Evolutionary conservation across 106 monocot species (phyloP).

Genomic region (Iris macrosiphon): DNA sequence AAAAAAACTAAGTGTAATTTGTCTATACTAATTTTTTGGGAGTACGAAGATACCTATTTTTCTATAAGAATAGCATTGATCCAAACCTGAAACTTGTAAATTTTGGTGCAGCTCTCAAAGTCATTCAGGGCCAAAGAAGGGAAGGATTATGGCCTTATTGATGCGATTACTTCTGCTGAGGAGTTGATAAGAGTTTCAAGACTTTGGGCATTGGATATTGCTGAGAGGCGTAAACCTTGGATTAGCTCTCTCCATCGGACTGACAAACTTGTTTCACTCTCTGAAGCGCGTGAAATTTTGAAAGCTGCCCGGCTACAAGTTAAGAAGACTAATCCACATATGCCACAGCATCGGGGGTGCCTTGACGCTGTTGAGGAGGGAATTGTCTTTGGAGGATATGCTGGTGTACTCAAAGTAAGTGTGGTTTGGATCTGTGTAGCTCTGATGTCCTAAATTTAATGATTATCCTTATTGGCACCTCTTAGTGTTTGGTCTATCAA

Average conservation of each 20-base stretch:
- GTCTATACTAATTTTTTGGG: too few relatives aligned
- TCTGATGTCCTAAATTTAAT: too few relatives aligned
- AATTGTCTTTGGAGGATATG: conserved; percentile 78
- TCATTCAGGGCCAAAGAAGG: conserved; percentile 74
- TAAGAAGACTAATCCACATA: conserved; percentile 61
- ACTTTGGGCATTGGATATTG: conserved; percentile 86
- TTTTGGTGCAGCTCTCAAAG: conserved; percentile 70
- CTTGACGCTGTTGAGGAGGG: conserved; percentile 92
- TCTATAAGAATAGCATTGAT: too few relatives aligned
- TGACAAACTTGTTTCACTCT: conserved; percentile 78
- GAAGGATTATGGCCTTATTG: conserved; percentile 72
- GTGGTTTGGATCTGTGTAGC: not conserved
- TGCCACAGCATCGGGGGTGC: conserved; percentile 79
- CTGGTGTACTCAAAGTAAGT: conserved; percentile 84
- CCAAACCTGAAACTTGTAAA: too few relatives aligned
- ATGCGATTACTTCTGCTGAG: conserved; percentile 47
- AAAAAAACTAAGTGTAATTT: too few relatives aligned
- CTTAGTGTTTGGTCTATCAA: too few relatives aligned
- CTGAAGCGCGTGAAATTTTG: conserved; percentile 66
- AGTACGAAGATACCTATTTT: too few relatives aligned
- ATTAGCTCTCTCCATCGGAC: conserved; percentile 77
- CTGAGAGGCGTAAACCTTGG: conserved; percentile 76
- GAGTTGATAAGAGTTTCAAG: conserved; percentile 67
- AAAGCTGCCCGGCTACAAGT: conserved; percentile 64
- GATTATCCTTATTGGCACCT: too few relatives aligned